Percentiles rank a stretch among this genome's conserved stretches.
Evolutionary conservation across 1,139 yeast species (phyloP).

Genomic region (Diutina catenulata): DNA sequence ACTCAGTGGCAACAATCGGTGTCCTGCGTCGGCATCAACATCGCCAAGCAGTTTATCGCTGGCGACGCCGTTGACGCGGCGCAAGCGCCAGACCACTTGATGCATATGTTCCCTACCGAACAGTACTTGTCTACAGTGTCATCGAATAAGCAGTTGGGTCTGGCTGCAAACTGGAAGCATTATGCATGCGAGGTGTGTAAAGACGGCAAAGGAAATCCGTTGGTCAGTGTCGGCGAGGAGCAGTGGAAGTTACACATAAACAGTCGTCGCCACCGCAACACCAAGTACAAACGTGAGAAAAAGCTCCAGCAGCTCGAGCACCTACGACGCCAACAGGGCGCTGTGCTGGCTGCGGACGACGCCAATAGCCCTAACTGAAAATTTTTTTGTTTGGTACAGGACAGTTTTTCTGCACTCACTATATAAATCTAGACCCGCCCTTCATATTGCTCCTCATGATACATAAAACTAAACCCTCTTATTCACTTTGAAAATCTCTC

Average conservation of each 20-base stretch:
- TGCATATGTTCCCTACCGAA: slow-evolving; percentile 19
- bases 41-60: slow-evolving; percentile 28
- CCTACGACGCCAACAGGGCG: too few relatives aligned
- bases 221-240: slow-evolving; percentile 63
- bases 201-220: slow-evolving; percentile 40
- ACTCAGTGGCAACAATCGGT: slow-evolving; percentile 48
- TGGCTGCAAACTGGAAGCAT: slow-evolving; percentile 54
- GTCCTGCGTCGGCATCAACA: slow-evolving; percentile 37
- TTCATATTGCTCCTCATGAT: too few relatives aligned
- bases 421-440: too few relatives aligned
- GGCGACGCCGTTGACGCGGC: slow-evolving; percentile 17
- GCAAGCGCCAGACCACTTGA: slow-evolving; percentile 35
- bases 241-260: slow-evolving; percentile 58
- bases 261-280: slow-evolving; percentile 47
- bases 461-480: too few relatives aligned
- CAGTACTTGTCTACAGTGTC: slow-evolving; percentile 13
- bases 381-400: too few relatives aligned
- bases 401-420: too few relatives aligned
- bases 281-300: not conserved
- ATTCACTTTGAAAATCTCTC: too few relatives aligned
- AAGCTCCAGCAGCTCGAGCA: not conserved
- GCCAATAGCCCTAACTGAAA: too few relatives aligned
- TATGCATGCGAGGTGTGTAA: slow-evolving; percentile 55
- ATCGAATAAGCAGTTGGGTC: slow-evolving; percentile 26
- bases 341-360: too few relatives aligned